Base-by-base conservation (phyloP, 345 rosid species). In the Abelmoschus esculentus region DNA sequence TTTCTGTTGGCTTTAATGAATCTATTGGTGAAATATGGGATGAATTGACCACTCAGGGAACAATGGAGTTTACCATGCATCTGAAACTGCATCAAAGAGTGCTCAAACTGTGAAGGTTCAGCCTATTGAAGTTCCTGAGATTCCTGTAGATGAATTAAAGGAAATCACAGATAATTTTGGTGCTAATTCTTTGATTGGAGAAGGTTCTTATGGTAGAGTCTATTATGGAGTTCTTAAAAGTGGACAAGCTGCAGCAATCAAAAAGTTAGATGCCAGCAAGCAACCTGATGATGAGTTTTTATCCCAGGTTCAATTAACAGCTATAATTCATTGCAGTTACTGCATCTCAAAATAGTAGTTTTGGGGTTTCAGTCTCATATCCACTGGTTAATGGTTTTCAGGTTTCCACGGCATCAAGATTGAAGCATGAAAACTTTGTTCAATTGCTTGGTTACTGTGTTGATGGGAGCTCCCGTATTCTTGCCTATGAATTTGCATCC, bases 121-220 rank as follows among this genome's bases (percentile, higher is more conserved):
- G 80, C 96, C 92, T 15, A 84, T 86, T 56, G 89, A 90, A 83
- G 96, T 90, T 72, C 90, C 96, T 73, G 72, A 59, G 52, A 75
- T 87, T 77, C 72, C 80, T 63, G 68, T 66, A 36, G 80, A 73
- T 75, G 90, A 87, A 72, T 69, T 89, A 42, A 86, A 75, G 75
- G 96, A 87, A 72, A 75, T 87, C 34, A 85, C 96, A 0, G 84
- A 83, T 4, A 86, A 87, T 69, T 89, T 84, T 76, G 85, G 82
- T 38, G 44, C 85, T 0, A 70, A 42, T 74, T 63, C 83, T 55
- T 83, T 90, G 80, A 88, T 90, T 32, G 96, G 96, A 50, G 96
- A 90, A 77, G 96, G 96, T 52, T 90, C 96, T 0, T 90, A 85
- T 7, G 96, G 93, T 57, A 86, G 88, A 79, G 96, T 90, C 1